Conservation (phyloP, 805 yeast species). For the Ogataea salicorniae region DNA sequence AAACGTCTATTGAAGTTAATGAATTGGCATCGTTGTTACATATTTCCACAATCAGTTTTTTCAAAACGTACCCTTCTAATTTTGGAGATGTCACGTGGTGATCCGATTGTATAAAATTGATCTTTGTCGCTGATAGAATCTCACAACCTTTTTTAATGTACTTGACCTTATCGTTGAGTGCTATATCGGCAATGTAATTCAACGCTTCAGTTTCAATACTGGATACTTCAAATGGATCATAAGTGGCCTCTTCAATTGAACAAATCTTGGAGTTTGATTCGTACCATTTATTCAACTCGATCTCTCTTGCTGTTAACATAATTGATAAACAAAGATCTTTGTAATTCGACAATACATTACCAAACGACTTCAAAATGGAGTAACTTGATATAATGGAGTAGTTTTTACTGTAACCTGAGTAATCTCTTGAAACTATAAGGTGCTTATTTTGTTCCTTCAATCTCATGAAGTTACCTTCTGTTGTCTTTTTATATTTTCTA, state of each 20-base stretch:
- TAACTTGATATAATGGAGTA: slow-evolving; percentile 40
- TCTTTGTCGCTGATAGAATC: slow-evolving; percentile 40
- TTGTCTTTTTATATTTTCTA: slow-evolving; percentile 41
- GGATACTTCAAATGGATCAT: slow-evolving; percentile 23
- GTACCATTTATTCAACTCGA: slow-evolving; percentile 46
- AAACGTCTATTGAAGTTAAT: slow-evolving; percentile 36
- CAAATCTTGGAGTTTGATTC: slow-evolving; percentile 41
- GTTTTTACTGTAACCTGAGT: slow-evolving; percentile 22
- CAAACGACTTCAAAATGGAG: slow-evolving; percentile 36
- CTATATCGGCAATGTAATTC: slow-evolving; percentile 27
- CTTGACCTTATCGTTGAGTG: slow-evolving; percentile 15
- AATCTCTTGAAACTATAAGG: slow-evolving; percentile 34
- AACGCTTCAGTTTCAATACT: slow-evolving; percentile 29
- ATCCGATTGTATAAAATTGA: slow-evolving; percentile 51
- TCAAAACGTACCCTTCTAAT: slow-evolving; percentile 41
- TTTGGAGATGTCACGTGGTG: slow-evolving; percentile 46
- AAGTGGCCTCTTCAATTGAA: slow-evolving; percentile 30
- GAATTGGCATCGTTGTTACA: slow-evolving; percentile 34
- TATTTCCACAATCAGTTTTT: slow-evolving; percentile 32
- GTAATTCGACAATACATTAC: slow-evolving; percentile 31
- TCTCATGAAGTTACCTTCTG: slow-evolving; percentile 42
- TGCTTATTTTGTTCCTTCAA: slow-evolving; percentile 46
- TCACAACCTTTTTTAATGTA: slow-evolving; percentile 40
- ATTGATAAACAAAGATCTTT: slow-evolving; percentile 43
- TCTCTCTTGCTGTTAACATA: slow-evolving; percentile 44